Evolutionary conservation across 1,139 yeast genomes (phyloP).

Genomic region (Debaryomyces subglobosus): DNA sequence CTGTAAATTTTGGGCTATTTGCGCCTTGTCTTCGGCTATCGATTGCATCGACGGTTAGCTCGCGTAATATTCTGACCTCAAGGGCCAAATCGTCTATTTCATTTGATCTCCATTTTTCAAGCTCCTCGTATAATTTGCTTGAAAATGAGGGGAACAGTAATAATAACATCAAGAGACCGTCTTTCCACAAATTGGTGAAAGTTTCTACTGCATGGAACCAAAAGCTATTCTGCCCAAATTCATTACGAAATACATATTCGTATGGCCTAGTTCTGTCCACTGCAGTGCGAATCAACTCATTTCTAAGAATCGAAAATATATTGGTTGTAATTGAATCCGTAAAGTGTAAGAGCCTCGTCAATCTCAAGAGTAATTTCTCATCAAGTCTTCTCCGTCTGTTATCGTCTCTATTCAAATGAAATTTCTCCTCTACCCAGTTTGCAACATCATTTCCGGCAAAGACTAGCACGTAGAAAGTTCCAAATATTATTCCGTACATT

Average conservation of each 20-base stretch:
- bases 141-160: slow-evolving; percentile 26
- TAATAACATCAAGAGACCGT: slow-evolving; percentile 22
- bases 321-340: slow-evolving; percentile 13
- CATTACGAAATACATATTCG: slow-evolving; percentile 22
- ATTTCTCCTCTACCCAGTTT: slow-evolving; percentile 14
- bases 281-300: slow-evolving; percentile 20
- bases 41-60: slow-evolving; percentile 4
- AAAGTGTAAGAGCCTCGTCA: slow-evolving; percentile 11
- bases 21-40: background rate
- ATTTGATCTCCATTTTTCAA: slow-evolving; percentile 21
- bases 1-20: background rate
- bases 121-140: slow-evolving; percentile 15
- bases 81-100: slow-evolving; percentile 24
- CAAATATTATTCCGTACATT: slow-evolving; percentile 4
- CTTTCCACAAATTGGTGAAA: slow-evolving; percentile 23
- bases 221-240: slow-evolving; percentile 13
- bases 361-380: slow-evolving; percentile 1
- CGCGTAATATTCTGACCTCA: slow-evolving; percentile 2
- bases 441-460: slow-evolving; percentile 20
- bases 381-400: slow-evolving; percentile 8
- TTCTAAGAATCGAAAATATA: slow-evolving; percentile 9
- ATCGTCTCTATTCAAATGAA: background rate
- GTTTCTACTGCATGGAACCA: slow-evolving; percentile 16
- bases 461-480: slow-evolving; percentile 16
- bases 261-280: slow-evolving; percentile 29